Percentiles rank a stretch among this genome's conserved stretches.
These are phyloP conservation scores for Camelina sativa DNA, from an alignment of 345 rosid species.

Conservation along the genomic window DNA sequence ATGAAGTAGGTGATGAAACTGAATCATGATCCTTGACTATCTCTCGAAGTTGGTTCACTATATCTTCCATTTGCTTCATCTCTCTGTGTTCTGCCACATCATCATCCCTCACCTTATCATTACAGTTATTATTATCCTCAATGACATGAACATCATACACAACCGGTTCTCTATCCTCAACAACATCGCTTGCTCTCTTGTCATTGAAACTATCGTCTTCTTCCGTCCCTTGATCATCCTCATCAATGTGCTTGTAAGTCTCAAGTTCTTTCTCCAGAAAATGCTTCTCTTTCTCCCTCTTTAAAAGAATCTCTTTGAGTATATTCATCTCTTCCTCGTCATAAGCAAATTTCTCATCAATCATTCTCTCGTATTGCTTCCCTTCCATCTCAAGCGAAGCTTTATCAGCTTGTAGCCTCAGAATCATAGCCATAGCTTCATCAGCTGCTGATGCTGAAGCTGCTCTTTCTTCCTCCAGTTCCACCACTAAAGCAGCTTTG, in stretches of 20 bases:
- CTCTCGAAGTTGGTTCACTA: conserved; percentile 55
- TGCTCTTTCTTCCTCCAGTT: conserved; percentile 83
- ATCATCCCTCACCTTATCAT: conserved; percentile 38
- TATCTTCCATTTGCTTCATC: conserved; percentile 57
- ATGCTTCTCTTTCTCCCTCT: conserved; percentile 77
- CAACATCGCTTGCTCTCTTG: neutral
- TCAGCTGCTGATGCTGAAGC: conserved; percentile 88
- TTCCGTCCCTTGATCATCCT: conserved; percentile 18
- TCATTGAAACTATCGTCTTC: conserved; percentile 18
- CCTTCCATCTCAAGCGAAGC: conserved; percentile 87
- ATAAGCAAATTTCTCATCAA: conserved; percentile 80
- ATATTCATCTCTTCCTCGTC: conserved; percentile 86
- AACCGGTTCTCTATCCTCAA: conserved; percentile 45
- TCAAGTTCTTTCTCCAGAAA: conserved; percentile 81
- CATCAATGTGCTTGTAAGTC: conserved; percentile 59
- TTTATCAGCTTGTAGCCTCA: conserved; percentile 78
- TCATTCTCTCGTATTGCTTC: conserved; percentile 82
- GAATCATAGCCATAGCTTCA: conserved; percentile 95
- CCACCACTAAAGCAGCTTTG: conserved; percentile 53
- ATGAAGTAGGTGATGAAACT: conserved; percentile 44
- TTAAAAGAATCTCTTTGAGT: conserved; percentile 79
- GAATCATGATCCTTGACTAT: conserved; percentile 43
- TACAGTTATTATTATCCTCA: conserved; percentile 54
- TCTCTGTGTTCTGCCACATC: conserved; percentile 51
- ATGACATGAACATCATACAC: conserved; percentile 75